Conservation (phyloP, 208 protist genomes). For the Vickermania ingenoplastis region DNA sequence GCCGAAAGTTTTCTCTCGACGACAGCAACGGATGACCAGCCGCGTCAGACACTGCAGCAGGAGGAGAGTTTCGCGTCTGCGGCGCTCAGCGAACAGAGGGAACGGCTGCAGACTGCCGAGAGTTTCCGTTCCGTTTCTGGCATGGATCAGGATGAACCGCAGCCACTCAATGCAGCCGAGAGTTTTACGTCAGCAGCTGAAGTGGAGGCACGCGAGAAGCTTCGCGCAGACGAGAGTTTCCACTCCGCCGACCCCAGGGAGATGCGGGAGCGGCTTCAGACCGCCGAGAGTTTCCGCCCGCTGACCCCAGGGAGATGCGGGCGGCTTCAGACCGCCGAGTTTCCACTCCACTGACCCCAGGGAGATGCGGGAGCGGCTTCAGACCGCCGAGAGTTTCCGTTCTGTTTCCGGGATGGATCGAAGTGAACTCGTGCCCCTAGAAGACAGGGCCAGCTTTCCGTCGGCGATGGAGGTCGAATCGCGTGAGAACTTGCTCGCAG, state of each 20-base stretch:
- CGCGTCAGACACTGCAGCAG: background rate
- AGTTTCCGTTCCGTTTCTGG: background rate
- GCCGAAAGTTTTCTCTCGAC: background rate
- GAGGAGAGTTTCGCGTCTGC: background rate
- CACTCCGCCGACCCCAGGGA: background rate
- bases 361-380: no score
- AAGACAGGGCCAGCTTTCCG: background rate
- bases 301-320: no score
- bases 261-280: background rate
- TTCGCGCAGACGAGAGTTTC: background rate
- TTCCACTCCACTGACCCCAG: no score
- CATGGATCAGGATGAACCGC: background rate
- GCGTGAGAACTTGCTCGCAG: background rate
- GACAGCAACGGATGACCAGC: background rate
- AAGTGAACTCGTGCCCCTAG: background rate
- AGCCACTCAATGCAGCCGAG: background rate
- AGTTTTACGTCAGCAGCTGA: background rate
- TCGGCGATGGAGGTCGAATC: background rate
- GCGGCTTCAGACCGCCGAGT: no score
- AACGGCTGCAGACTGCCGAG: background rate
- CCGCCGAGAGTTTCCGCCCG: no score
- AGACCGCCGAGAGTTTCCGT: no score
- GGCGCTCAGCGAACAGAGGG: background rate
- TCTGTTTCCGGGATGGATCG: background rate
- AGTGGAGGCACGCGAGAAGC: background rate